A percentile compares a stretch with the other conserved stretches of the same genome.
phyloP scores from a whole-genome alignment of 352 stramenopile genomes.

The Globisporangium parvum region DNA sequence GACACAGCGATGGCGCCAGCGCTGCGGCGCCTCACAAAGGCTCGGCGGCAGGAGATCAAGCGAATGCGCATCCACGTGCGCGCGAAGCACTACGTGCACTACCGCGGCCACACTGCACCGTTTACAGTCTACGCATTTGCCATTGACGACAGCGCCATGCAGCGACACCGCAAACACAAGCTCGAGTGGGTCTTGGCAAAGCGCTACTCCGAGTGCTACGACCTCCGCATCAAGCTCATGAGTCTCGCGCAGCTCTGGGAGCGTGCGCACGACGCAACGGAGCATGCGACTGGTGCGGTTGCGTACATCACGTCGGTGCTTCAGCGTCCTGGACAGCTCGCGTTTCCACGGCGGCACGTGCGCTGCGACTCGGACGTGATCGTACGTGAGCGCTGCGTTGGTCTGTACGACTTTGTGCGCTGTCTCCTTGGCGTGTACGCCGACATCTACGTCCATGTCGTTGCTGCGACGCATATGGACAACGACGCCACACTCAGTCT shows the following conservation, averaged over 20 bases:
- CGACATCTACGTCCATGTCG: conserved; percentile 51
- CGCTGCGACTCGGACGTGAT: conserved; percentile 48
- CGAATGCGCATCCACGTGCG: conserved; percentile 42
- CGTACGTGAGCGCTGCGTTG: conserved; percentile 36
- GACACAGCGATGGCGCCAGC: neutral
- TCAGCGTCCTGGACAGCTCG: conserved; percentile 31
- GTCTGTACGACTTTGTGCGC: conserved; percentile 48
- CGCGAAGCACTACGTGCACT: conserved; percentile 22
- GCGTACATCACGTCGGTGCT: conserved; percentile 33
- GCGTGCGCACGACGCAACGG: conserved; percentile 12
- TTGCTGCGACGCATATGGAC: conserved; percentile 12
- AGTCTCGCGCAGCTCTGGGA: conserved; percentile 15
- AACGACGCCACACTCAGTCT: too few relatives aligned
- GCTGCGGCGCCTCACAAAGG: conserved; percentile 17
- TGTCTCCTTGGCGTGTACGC: conserved; percentile 51
- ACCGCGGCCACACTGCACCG: conserved; percentile 23
- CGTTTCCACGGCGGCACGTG: conserved; percentile 57
- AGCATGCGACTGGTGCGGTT: conserved; percentile 33
- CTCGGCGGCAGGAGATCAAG: conserved; percentile 39
- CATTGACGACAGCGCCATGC: conserved; percentile 32
- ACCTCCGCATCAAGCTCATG: conserved; percentile 41
- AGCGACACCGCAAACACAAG: conserved; percentile 9
- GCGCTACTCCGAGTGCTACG: conserved; percentile 64
- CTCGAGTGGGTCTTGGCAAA: conserved; percentile 47
- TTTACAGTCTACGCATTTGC: conserved; percentile 67